Base-by-base conservation (phyloP, 352 stramenopile genomes). In the Globisporangium echinulatum region DNA sequence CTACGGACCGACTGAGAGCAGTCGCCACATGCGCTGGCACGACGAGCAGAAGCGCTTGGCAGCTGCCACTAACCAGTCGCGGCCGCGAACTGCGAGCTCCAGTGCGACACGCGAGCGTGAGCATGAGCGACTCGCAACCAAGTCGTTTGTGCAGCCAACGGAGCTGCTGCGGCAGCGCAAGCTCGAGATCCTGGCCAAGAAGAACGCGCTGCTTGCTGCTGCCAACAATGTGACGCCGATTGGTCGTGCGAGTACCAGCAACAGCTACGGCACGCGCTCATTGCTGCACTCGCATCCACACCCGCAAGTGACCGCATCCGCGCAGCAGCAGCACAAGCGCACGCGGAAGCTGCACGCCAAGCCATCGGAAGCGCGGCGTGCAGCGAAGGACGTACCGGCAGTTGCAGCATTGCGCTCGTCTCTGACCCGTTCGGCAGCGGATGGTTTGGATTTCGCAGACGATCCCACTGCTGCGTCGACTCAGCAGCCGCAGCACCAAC, bases 1-100 rank as follows among this genome's bases (percentile, higher is more conserved):
- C 67, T 85, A 89, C 61, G 82, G 82, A 0, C 82, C 82, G 5
- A 92, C 82, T 0, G 78, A 89, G 66, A 90, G 82, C 69, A 87
- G 76, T 67, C 77, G 79, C 0, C 79, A 85, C 62, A 89, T 86
- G 68, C 76, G 80, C 8, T 92, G 82, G 82, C 79, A 90, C 43
- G 70, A 80, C 42, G 73, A 87, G 38, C 75, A 88, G 62, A 83
- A 85, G 63, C 75, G 76, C 47, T 69, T 72, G n/a, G 46, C 46
- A 11, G 67, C 83, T 59, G 65, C 74, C 51, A 64, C 68, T n/a
- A 61, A 66, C 19, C 65, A 71, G 25, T 40, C 51, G 60, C 47
- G 50, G 25, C 66, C 60, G 53, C 60, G 75, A 40, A 85, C 72
- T 17, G 49, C 70, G 52, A 85, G 73, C 43, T 71, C 82, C 15